Evolutionary conservation across 2,329 filamentous ascomycete species (phyloP), one percentile per base, ranked within the genome.

Genomic region (Pseudophaeomoniella oleicola): DNA sequence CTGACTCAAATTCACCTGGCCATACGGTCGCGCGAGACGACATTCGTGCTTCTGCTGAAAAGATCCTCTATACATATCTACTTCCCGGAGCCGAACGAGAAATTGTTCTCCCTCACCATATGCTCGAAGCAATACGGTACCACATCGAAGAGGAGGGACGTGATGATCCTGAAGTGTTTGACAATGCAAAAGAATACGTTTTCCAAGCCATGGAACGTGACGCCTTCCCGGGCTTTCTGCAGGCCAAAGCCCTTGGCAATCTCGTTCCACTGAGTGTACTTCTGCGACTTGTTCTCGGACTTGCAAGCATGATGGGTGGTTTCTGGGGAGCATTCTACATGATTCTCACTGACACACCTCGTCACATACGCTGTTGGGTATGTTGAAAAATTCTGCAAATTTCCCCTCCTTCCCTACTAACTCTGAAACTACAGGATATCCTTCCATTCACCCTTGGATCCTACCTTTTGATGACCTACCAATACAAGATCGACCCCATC

Each of bases 141-240:
- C 75, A 84, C 11, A 92, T 98, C 44, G 90, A 98, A 60, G 81
- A 88, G 47, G 78, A 85, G 45, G 84, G 85, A 32, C 78, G 90
- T 48, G 90, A 96, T 50, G 90, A 98, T 54, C 90, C 90, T 0
- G 90, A 98, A 57, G 81, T 98, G 10, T 98, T 98, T 50, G 90
- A 96, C 55, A 78, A 84, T 14, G 90, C 90, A 37, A 98, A 98
- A 66, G 90, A 98, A 63, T 98, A 96, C 56, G 90, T 96, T 43
- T 98, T 96, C 59, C 92, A 98, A 61, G 92, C 92, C 19, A 98
- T 98, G 90, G 92, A 98, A 62, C 76, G 92, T 38, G 90, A 98
- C 62, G 90, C 92, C n/a, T 98, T 94, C 55, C 90, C 92, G 1
- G 88, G 88, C 1, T 98, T 98, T 60, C 69, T 98, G 40, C 75